These are phyloP conservation scores for Hysterangium stoloniferum DNA, from an alignment of 768 basidiomycete genomes.

Conservation along the genomic window DNA sequence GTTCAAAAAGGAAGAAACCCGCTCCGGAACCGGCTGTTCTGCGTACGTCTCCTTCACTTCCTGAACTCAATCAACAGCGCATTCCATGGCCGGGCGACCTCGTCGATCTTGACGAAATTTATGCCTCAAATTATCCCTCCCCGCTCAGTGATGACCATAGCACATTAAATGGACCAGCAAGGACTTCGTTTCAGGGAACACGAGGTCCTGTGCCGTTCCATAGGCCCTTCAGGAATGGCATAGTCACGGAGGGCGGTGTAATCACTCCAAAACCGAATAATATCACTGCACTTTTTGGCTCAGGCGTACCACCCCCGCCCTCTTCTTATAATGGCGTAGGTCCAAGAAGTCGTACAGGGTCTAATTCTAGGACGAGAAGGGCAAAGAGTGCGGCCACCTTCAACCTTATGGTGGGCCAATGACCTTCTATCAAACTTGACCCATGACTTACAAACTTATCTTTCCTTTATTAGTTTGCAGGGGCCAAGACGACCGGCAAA, in stretches of 20 bases:
- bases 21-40: constrained; percentile 34
- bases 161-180: constrained; percentile 58
- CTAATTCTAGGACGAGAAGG: constrained; percentile 42
- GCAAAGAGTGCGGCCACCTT: constrained; percentile 68
- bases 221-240: constrained; percentile 49
- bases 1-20: constrained; percentile 19
- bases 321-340: constrained; percentile 49
- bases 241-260: background rate
- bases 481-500: constrained; percentile 64
- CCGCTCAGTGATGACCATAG: constrained; percentile 19
- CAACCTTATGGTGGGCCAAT: constrained; percentile 66
- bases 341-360: constrained; percentile 29
- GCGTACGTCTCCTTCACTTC: constrained; percentile 73
- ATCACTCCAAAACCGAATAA: background rate
- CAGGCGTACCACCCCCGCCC: constrained; percentile 48
- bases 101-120: constrained; percentile 47
- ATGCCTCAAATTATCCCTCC: constrained; percentile 16
- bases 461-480: constrained; percentile 50
- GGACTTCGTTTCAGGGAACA: constrained; percentile 53
- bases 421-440: background rate
- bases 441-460: background rate
- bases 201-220: constrained; percentile 65
- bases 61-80: constrained; percentile 64
- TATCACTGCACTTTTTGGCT: constrained; percentile 3
- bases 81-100: constrained; percentile 83